phyloP scores from a whole-genome alignment of 257 asterid genomes.

The Salvia miltiorrhiza region DNA sequence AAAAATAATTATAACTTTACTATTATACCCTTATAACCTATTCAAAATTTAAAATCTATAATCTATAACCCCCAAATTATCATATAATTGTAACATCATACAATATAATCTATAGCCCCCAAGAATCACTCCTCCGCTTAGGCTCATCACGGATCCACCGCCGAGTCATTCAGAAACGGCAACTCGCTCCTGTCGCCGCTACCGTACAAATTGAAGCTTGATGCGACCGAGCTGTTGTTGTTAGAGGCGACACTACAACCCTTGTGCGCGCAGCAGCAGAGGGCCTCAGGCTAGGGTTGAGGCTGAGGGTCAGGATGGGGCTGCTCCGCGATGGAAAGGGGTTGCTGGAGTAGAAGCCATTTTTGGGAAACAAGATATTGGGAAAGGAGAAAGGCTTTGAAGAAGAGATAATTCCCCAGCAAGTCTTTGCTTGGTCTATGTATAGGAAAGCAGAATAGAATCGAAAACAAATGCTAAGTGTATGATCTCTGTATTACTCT shows the following conservation, averaged over 20 bases:
- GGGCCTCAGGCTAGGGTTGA: slow-evolving; percentile 35
- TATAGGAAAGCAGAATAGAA: slow-evolving; percentile 36
- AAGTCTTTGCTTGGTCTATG: slow-evolving; percentile 55
- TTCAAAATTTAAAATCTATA: too few species aligned
- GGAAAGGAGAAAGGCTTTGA: slow-evolving; percentile 44
- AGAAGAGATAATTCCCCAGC: slow-evolving; percentile 40
- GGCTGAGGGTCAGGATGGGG: not conserved
- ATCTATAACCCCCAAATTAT: too few species aligned
- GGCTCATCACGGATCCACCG: slow-evolving; percentile 62
- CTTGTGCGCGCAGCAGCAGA: slow-evolving; percentile 71
- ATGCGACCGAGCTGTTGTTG: slow-evolving; percentile 4
- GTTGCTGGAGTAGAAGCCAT: slow-evolving; percentile 50
- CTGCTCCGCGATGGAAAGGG: slow-evolving; percentile 48
- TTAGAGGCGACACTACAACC: too few species aligned
- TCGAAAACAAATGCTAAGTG: slow-evolving; percentile 84
- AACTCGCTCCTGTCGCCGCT: slow-evolving; percentile 29
- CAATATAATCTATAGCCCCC: too few species aligned
- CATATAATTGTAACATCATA: too few species aligned
- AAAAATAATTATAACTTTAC: too few species aligned
- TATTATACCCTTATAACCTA: too few species aligned
- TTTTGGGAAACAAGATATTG: slow-evolving; percentile 53
- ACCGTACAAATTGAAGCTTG: slow-evolving; percentile 52
- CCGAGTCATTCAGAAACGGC: slow-evolving; percentile 64
- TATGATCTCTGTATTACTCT: slow-evolving; percentile 84
- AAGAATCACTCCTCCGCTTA: slow-evolving; percentile 83